Evolutionary conservation across 2,329 filamentous ascomycete genomes (phyloP).

Genomic region (Aspergillus chevalieri): DNA sequence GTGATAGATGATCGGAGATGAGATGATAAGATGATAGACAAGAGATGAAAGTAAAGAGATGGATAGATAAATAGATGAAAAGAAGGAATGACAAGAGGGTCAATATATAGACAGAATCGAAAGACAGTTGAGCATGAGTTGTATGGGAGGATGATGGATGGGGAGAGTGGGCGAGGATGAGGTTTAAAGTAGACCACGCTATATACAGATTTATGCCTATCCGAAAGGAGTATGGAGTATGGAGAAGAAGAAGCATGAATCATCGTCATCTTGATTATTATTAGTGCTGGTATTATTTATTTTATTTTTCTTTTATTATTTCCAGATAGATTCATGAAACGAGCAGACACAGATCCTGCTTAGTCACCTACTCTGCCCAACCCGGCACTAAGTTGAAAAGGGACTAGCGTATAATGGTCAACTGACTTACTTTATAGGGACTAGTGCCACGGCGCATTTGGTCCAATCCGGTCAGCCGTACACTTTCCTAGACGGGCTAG

Average conservation of each 20-base stretch:
- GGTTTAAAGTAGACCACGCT: neutral
- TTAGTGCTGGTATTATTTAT: too few relatives aligned
- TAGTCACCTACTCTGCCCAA: too few relatives aligned
- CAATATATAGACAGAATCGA: neutral
- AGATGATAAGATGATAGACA: neutral
- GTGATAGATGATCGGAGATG: conserved; percentile 1
- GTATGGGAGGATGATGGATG: neutral
- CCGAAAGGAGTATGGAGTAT: neutral
- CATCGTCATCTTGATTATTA: neutral
- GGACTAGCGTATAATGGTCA: too few relatives aligned
- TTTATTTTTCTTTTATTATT: too few relatives aligned
- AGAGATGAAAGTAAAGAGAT: conserved; percentile 6
- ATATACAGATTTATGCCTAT: neutral
- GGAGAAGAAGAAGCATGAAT: neutral
- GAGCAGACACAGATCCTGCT: too few relatives aligned
- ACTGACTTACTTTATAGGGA: too few relatives aligned
- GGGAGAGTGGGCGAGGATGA: neutral
- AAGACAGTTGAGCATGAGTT: neutral
- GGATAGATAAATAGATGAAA: neutral
- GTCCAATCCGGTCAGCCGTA: too few relatives aligned
- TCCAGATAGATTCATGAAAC: too few relatives aligned
- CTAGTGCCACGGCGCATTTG: too few relatives aligned
- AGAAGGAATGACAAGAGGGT: neutral
- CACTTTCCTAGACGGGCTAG: too few relatives aligned
- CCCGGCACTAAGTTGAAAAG: too few relatives aligned